Percentiles rank a stretch among this genome's conserved stretches.
These are phyloP conservation scores for Jaminaea rosea DNA, from an alignment of 1,284 basidiomycete genomes.

Conservation along the genomic window DNA sequence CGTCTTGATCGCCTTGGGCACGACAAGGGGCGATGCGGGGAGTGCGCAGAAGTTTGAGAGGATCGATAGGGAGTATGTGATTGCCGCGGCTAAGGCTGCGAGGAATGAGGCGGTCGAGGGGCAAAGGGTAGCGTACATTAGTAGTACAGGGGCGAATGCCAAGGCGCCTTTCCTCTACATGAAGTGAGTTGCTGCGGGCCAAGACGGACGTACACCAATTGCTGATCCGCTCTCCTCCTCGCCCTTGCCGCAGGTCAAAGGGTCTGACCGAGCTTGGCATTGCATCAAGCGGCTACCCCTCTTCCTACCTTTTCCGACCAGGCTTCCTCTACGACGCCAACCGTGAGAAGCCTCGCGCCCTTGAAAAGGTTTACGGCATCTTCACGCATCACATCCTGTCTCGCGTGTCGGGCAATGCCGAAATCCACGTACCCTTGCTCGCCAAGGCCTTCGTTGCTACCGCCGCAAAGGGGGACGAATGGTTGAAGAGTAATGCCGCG, in stretches of 20 bases:
- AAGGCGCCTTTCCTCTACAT: constrained; percentile 25
- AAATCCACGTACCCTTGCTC: constrained; percentile 10
- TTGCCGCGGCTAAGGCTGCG: constrained; percentile 61
- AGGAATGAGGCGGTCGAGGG: constrained; percentile 50
- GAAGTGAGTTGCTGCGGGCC: not conserved
- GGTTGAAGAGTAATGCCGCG: constrained; percentile 1
- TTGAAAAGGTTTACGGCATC: constrained; percentile 37
- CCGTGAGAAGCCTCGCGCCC: constrained; percentile 38
- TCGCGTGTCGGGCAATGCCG: constrained; percentile 3
- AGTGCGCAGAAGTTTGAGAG: constrained; percentile 60
- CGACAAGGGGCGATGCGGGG: constrained; percentile 52
- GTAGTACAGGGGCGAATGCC: constrained; percentile 48
- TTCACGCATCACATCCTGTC: not conserved
- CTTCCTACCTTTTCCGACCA: constrained; percentile 63
- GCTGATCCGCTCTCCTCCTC: not conserved
- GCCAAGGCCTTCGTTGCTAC: constrained; percentile 20
- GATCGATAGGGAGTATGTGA: constrained; percentile 65
- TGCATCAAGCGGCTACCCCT: constrained; percentile 59
- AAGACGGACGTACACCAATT: constrained; percentile 45
- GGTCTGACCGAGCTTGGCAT: constrained; percentile 64
- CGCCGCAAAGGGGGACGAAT: constrained; percentile 7
- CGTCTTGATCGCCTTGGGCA: constrained; percentile 26
- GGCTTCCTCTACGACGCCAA: constrained; percentile 50
- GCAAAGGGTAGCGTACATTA: constrained; percentile 63
- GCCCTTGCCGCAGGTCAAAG: constrained; percentile 53